Evolutionary conservation across 2,329 filamentous ascomycete genomes (phyloP).

Genomic region (Aspergillus udagawae): DNA sequence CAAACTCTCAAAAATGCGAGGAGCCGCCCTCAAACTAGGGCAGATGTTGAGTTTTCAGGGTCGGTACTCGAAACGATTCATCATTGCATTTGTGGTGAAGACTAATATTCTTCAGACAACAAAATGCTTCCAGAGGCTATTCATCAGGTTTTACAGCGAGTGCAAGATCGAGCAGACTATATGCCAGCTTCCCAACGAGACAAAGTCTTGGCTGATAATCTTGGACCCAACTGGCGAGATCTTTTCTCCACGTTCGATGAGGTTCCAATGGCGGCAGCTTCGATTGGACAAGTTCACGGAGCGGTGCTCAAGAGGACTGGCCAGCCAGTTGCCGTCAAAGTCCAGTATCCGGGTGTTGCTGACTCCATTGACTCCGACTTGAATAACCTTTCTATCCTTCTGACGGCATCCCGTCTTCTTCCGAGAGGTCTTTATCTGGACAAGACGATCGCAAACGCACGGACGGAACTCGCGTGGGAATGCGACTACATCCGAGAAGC

Average conservation of each 20-base stretch:
- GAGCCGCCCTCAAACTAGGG: conserved; percentile 91
- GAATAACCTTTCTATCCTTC: conserved; percentile 84
- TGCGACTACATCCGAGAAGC: conserved; percentile 93
- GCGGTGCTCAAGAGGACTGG: conserved; percentile 73
- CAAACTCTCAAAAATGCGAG: conserved; percentile 92
- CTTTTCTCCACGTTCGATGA: conserved; percentile 84
- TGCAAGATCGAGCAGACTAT: conserved; percentile 95
- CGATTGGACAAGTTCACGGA: conserved; percentile 92
- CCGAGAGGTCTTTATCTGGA: conserved; percentile 91
- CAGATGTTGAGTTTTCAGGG: conserved; percentile 97
- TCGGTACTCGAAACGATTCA: conserved; percentile 20
- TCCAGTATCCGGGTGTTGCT: conserved; percentile 95
- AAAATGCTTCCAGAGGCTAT: conserved; percentile 89
- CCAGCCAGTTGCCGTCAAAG: conserved; percentile 82
- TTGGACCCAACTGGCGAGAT: conserved; percentile 79
- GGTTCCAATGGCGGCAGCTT: conserved; percentile 87
- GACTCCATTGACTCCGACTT: conserved; percentile 95
- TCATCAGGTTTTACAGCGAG: conserved; percentile 83
- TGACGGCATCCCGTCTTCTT: conserved; percentile 84
- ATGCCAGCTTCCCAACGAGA: conserved; percentile 95
- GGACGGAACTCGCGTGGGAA: conserved; percentile 90
- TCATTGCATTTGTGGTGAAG: background rate
- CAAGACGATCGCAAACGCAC: conserved; percentile 94
- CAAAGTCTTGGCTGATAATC: conserved; percentile 71
- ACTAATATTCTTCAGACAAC: conserved; percentile 54